Percentiles rank a stretch among this genome's conserved stretches.
phyloP scores from a whole-genome alignment of 257 asterid genomes.

The Coffea eugenioides region DNA sequence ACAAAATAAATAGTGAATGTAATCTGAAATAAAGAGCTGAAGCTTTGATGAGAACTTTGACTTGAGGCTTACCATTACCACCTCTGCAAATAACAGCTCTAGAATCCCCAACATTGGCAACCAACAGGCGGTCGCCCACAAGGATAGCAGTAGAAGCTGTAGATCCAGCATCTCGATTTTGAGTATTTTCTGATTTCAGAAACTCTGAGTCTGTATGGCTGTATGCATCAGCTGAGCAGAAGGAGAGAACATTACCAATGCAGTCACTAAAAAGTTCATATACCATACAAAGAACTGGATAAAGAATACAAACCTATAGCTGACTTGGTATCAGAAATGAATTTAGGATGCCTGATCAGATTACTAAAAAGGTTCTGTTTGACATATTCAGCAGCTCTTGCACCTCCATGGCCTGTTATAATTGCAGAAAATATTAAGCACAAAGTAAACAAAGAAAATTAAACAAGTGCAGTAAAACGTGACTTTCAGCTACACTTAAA shows the following conservation, averaged over 20 bases:
- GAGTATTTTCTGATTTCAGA: conserved; percentile 79
- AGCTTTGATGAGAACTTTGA: background rate
- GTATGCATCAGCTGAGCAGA: conserved; percentile 82
- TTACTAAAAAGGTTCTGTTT: conserved; percentile 89
- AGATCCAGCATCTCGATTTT: conserved; percentile 94
- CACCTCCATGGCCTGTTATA: conserved; percentile 92
- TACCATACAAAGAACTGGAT: background rate
- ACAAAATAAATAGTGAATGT: background rate
- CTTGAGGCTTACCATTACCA: conserved; percentile 63
- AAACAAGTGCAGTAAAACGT: background rate
- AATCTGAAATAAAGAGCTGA: background rate
- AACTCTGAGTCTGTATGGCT: conserved; percentile 90
- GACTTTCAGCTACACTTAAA: background rate
- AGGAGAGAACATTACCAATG: background rate
- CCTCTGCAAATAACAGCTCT: conserved; percentile 93
- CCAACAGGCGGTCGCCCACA: conserved; percentile 86
- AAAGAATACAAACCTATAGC: conserved; percentile 64
- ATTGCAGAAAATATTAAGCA: conserved; percentile 13
- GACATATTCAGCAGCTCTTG: conserved; percentile 97
- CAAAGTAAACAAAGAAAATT: too few relatives aligned
- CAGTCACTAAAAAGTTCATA: background rate
- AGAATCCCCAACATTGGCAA: conserved; percentile 95
- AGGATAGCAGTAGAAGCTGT: conserved; percentile 99
- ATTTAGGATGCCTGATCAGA: conserved; percentile 87
- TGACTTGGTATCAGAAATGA: conserved; percentile 86